Base-by-base conservation (phyloP, 2,329 filamentous ascomycete genomes). In the Parafenestella ontariensis region DNA sequence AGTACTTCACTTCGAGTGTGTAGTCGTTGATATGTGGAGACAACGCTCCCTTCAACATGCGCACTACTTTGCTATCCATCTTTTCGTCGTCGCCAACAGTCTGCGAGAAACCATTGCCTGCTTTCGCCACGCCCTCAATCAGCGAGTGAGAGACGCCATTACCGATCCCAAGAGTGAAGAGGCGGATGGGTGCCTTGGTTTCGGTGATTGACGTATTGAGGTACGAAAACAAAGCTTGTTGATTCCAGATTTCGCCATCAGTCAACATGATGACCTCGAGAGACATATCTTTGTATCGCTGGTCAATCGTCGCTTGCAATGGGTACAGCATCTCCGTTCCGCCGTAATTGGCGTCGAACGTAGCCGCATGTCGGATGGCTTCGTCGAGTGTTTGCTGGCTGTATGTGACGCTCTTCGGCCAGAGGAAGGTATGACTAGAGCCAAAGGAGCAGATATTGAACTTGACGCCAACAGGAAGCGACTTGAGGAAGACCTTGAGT, bases 381-480 rank as follows among this genome's bases (percentile, higher is more conserved):
- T 76, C 59, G 11, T 78, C 62, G 10, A 84, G 71, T 31, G 78
- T 81, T 4, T 72, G 59, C 56, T 81, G 73, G 49, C 73, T 77
- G 64, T 84, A 83, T 21, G 77, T 69, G 44, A 76, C 72, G 54
- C 81, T 84, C 41, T 71, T 75, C 1, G 71, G 55, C 80, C 82
- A 85, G 0, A 85, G 68, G 56, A 83, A 81, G 2, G 71, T 66
- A 64, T 79, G 75, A 0, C 6, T 33, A 1, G 71, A 78, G 11
- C 88, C 88, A 47, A 91, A 90, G 4, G 86, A 88, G 68, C 85
- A 88, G 49, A 90, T 87, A 66, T 91, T 90, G 79, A 90, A 90
- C 64, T 85, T 85, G 56, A 84, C 78, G 5, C 86, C 85, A 1
- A 87, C 62, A 0, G 87, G 87, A 1, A 90, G 76, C 0, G 86